Base-by-base conservation (phyloP, 192 early-diverging fungal genomes). In the Rhizoclosmatium globosum region DNA sequence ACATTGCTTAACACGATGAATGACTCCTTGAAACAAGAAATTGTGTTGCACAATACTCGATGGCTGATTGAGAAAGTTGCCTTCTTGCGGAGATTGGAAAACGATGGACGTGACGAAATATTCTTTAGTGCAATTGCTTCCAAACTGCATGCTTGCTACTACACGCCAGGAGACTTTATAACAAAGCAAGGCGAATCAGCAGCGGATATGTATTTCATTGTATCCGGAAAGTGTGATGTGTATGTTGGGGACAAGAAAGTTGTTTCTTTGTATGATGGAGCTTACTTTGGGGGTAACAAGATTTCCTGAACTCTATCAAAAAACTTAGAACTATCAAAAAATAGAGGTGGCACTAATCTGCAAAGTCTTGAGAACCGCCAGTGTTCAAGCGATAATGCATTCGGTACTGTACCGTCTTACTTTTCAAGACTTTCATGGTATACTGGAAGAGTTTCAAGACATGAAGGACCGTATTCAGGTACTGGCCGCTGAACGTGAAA, bases 11-110 rank as follows among this genome's bases (percentile, higher is more conserved):
- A 3, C 2, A 83, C 86, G 45, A 69, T 88, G 64, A 85, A 85
- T 53, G 62, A 80, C 3, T 79, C 82, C 3, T 66, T 88, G 50
- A 11, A 46, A 71, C 44, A 81, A 82, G 84, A 85, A 77, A 88
- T 88, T 73, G 62, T 75, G 13, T 47, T 86, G 31, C 77, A 84
- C 60, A 83, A 86, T 50, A 85, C 83, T 39, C 59, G 81, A 4
- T 79, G 77, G 21, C 71, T 88, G 38, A 72, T 88, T 39, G 61
- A 66, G 19, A 82, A 85, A 69, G 84, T 85, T 15, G 85, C 80
- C 23, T 88, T 88, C 75, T 65, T 88, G 38, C 79, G 64, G 31
- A 31, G 31, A n/a, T n/a, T n/a, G n/a, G n/a, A n/a, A n/a, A n/a
- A n/a, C n/a, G n/a, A n/a, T n/a, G n/a, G n/a, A n/a, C n/a, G n/a